Conservation (phyloP, 1,284 basidiomycete genomes). For the Salmacisia buchloeana region DNA sequence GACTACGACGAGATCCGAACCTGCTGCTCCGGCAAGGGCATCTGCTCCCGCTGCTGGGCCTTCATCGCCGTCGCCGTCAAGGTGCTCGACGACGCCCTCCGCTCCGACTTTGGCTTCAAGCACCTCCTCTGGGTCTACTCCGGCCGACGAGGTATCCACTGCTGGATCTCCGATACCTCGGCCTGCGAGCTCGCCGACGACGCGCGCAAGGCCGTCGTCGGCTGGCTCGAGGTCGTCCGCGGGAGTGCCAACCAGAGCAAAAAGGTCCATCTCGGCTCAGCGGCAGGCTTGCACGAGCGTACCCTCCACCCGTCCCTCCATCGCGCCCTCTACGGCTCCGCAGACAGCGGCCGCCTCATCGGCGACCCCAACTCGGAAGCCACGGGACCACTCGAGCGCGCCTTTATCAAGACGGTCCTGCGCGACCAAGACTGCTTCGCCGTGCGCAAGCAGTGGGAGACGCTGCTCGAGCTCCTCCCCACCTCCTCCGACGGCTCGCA, state of each 20-base stretch:
- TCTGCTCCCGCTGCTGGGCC: constrained; percentile 89
- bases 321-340: constrained; percentile 38
- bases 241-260: constrained; percentile 72
- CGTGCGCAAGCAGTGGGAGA: constrained; percentile 66
- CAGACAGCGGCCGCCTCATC: constrained; percentile 42
- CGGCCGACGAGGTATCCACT: constrained; percentile 92
- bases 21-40: constrained; percentile 85
- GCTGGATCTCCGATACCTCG: constrained; percentile 88
- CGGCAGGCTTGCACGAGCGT: constrained; percentile 63
- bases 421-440: constrained; percentile 81
- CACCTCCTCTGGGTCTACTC: constrained; percentile 96
- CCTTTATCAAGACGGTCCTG: constrained; percentile 69
- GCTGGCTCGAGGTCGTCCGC: constrained; percentile 78
- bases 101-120: constrained; percentile 71
- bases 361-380: not conserved
- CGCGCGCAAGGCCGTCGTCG: constrained; percentile 76
- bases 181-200: constrained; percentile 88
- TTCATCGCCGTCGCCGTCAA: constrained; percentile 90
- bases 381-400: constrained; percentile 55
- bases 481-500: constrained; percentile 59
- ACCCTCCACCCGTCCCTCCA: constrained; percentile 42
- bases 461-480: constrained; percentile 70
- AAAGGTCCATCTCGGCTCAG: constrained; percentile 64
- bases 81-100: constrained; percentile 72
- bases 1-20: constrained; percentile 95